Evolutionary conservation across 805 yeast species (phyloP).

Genomic region (Yarrowia divulgata): DNA sequence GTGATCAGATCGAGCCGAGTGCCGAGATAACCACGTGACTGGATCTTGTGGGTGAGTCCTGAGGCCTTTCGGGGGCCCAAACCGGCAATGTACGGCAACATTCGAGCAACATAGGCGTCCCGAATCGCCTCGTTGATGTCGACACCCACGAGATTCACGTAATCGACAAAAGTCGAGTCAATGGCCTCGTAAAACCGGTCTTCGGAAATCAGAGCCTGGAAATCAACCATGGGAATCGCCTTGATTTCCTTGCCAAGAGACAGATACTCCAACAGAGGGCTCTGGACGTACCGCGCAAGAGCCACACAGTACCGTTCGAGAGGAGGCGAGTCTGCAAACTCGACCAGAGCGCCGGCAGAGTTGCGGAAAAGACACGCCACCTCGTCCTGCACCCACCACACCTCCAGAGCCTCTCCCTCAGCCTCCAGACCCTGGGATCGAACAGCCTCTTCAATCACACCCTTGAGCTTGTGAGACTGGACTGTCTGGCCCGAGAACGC

Average conservation of each 20-base stretch:
- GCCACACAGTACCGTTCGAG: slow-evolving; percentile 85
- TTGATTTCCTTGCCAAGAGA: slow-evolving; percentile 76
- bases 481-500: slow-evolving; percentile 90
- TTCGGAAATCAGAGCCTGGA: slow-evolving; percentile 72
- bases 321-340: slow-evolving; percentile 83
- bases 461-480: slow-evolving; percentile 66
- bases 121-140: slow-evolving; percentile 90
- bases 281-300: slow-evolving; percentile 88
- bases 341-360: slow-evolving; percentile 74
- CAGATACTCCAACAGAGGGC: slow-evolving; percentile 90
- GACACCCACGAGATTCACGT: slow-evolving; percentile 88
- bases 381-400: slow-evolving; percentile 89
- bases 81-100: slow-evolving; percentile 84
- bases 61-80: slow-evolving; percentile 95
- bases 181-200: slow-evolving; percentile 70
- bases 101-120: slow-evolving; percentile 71
- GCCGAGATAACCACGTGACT: slow-evolving; percentile 67
- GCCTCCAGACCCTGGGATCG: slow-evolving; percentile 59
- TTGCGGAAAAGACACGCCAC: slow-evolving; percentile 88
- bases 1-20: slow-evolving; percentile 85
- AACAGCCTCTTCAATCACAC: slow-evolving; percentile 61
- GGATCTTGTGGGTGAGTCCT: slow-evolving; percentile 82
- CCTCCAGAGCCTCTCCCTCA: slow-evolving; percentile 58
- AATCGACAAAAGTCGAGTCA: slow-evolving; percentile 86
- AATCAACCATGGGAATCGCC: slow-evolving; percentile 66